phyloP scores from a whole-genome alignment of 1,284 basidiomycete species.

The Ganoderma sp. region DNA sequence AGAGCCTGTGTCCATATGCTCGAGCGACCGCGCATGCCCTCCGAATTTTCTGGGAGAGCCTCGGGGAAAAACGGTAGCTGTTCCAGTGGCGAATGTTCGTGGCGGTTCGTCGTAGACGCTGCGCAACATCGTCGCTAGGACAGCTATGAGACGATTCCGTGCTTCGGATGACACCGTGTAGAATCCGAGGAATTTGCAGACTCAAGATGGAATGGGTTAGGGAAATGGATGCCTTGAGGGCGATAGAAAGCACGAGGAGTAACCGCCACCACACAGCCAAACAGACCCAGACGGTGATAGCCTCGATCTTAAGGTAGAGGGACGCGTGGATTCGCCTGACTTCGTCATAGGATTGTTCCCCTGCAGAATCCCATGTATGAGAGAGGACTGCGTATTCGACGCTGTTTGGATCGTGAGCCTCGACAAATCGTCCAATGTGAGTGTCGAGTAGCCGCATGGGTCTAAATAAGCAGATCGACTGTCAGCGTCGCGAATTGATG shows the following conservation, averaged over 20 bases:
- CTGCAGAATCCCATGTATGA: background rate
- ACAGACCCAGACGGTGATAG: background rate
- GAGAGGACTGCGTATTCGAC: constrained; percentile 4
- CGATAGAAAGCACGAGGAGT: background rate
- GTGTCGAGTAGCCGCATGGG: background rate
- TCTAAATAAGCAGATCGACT: too few species aligned
- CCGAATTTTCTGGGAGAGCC: background rate
- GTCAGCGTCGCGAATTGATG: too few species aligned
- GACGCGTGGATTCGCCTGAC: background rate
- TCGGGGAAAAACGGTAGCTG: background rate
- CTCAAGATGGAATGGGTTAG: background rate
- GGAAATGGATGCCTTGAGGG: background rate
- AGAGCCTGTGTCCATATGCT: background rate
- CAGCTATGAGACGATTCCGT: background rate
- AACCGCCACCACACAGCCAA: background rate
- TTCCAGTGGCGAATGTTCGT: background rate
- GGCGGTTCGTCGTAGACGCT: background rate
- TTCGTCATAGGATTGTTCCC: background rate
- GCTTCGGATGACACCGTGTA: background rate
- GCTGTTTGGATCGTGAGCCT: background rate
- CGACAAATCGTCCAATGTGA: background rate
- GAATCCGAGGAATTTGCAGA: background rate
- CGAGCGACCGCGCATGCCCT: background rate
- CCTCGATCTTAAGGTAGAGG: background rate
- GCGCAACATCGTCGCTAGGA: background rate